Conservation (phyloP, 768 basidiomycete genomes). For the Cyclocybe cylindracea region DNA sequence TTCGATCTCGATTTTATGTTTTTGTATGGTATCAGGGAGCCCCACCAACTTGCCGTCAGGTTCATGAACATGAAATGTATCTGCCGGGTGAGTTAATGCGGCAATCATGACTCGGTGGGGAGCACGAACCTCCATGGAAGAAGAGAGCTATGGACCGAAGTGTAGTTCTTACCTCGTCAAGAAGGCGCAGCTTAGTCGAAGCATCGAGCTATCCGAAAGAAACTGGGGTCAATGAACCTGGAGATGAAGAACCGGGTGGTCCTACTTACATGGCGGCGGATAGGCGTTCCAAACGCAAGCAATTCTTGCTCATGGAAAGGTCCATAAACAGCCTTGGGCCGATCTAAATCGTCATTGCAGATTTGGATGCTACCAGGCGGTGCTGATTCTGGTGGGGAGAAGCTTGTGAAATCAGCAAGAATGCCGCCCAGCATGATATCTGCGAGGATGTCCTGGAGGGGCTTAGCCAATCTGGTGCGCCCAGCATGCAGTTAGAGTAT, state of each 20-base stretch:
- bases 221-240: neutral
- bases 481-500: neutral
- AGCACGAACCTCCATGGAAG: slow-evolving; percentile 19
- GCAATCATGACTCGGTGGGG: no score
- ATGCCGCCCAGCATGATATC: slow-evolving; percentile 12
- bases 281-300: slow-evolving; percentile 10
- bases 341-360: no score
- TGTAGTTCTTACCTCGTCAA: slow-evolving; percentile 21
- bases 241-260: neutral
- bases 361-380: no score
- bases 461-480: neutral
- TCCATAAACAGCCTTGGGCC: neutral
- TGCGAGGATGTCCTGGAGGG: slow-evolving; percentile 6
- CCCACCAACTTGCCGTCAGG: neutral
- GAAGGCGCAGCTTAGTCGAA: slow-evolving; percentile 11
- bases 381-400: no score
- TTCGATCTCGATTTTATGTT: slow-evolving; percentile 4
- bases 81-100: no score
- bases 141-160: slow-evolving; percentile 19
- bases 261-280: slow-evolving; percentile 15
- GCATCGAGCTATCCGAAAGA: slow-evolving; percentile 8
- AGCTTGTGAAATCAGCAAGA: neutral
- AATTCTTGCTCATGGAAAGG: slow-evolving; percentile 6
- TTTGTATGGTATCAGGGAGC: slow-evolving; percentile 12
- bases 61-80: neutral